Conservation (phyloP, 805 yeast species). For the Myxozyma monticola region DNA sequence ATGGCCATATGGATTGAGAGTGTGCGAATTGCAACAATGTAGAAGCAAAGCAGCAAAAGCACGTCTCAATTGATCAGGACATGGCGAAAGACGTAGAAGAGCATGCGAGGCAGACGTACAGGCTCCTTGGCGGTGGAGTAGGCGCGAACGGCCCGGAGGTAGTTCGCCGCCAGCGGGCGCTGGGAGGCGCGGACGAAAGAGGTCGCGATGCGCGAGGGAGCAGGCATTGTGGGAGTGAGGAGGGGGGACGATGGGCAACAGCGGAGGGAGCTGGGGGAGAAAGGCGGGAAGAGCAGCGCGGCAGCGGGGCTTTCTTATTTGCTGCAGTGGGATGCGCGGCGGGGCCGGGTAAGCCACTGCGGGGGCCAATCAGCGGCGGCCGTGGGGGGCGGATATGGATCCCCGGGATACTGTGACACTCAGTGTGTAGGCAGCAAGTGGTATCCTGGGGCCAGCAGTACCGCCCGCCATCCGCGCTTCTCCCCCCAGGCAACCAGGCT, state of each 20-base stretch:
- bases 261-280: neutral
- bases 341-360: slow-evolving; percentile 4
- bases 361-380: slow-evolving; percentile 9
- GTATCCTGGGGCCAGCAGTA: too few relatives aligned
- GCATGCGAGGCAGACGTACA: slow-evolving; percentile 18
- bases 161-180: slow-evolving; percentile 24
- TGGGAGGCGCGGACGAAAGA: slow-evolving; percentile 29
- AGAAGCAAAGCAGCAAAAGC: too few relatives aligned
- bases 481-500: too few relatives aligned
- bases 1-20: too few relatives aligned
- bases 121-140: slow-evolving; percentile 35
- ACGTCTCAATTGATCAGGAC: neutral
- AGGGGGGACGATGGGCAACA: neutral
- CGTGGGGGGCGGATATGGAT: too few relatives aligned
- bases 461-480: too few relatives aligned
- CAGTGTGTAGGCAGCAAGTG: too few relatives aligned
- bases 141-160: slow-evolving; percentile 25
- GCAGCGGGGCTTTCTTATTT: slow-evolving; percentile 6
- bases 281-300: slow-evolving; percentile 1
- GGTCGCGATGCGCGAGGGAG: slow-evolving; percentile 28
- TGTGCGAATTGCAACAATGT: too few relatives aligned
- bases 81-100: neutral
- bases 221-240: slow-evolving; percentile 21
- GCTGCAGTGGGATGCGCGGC: neutral
- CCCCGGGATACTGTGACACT: too few relatives aligned